These are phyloP conservation scores for Conticribra guillardii DNA, from an alignment of 108 stramenopile species.

Conservation along the genomic window DNA sequence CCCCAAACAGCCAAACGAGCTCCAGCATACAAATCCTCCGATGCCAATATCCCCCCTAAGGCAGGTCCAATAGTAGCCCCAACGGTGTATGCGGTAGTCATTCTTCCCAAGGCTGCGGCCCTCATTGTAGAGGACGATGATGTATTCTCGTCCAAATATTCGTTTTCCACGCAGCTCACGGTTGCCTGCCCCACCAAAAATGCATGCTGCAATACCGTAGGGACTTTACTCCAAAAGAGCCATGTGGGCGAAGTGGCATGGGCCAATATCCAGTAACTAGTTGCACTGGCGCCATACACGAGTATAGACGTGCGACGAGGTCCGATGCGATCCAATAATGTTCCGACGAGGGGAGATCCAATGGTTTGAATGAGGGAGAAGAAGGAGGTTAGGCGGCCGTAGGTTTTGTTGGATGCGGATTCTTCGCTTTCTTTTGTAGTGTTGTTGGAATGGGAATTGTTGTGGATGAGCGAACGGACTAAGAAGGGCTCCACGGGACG, in stretches of 20 bases:
- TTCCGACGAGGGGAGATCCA: conserved; percentile 76
- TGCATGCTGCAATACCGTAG: conserved; percentile 72
- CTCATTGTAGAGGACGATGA: conserved; percentile 37
- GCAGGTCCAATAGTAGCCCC: conserved; percentile 81
- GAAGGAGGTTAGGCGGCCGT: conserved; percentile 78
- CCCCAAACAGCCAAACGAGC: conserved; percentile 75
- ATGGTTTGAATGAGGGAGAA: conserved; percentile 70
- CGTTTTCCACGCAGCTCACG: too few relatives aligned
- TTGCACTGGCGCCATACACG: conserved; percentile 67
- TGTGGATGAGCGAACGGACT: conserved; percentile 53
- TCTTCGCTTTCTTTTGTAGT: conserved; percentile 32
- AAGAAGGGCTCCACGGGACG: conserved; percentile 84
- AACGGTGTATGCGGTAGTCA: conserved; percentile 83
- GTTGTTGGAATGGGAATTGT: neutral
- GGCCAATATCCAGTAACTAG: conserved; percentile 69
- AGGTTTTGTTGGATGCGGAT: conserved; percentile 51
- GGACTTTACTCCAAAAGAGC: conserved; percentile 74
- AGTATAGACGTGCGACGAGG: conserved; percentile 54
- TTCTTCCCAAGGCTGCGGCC: conserved; percentile 72
- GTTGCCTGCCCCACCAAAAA: conserved; percentile 84
- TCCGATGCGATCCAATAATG: conserved; percentile 69
- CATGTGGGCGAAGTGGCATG: conserved; percentile 47
- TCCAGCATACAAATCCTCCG: conserved; percentile 68
- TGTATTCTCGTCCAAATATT: too few relatives aligned
- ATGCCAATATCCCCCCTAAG: conserved; percentile 71